Conservation (phyloP, 257 asterid genomes). For the Penstemon newberryi region DNA sequence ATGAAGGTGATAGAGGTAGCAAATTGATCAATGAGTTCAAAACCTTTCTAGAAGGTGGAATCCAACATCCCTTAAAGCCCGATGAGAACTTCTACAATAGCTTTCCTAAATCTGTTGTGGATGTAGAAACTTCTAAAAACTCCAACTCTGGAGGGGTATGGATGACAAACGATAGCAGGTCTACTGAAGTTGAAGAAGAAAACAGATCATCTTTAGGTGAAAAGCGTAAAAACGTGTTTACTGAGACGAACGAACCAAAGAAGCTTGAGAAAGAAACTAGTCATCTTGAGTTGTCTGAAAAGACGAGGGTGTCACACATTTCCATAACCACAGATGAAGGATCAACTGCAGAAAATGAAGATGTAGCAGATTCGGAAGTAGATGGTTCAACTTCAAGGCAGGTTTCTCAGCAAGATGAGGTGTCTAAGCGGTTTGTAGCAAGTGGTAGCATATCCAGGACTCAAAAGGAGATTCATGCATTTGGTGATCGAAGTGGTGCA, state of each 20-base stretch:
- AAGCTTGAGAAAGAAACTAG: slow-evolving; percentile 58
- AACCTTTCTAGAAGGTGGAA: slow-evolving; percentile 87
- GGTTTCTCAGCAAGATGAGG: slow-evolving; percentile 52
- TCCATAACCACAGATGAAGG: slow-evolving; percentile 91
- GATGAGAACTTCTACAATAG: slow-evolving; percentile 51
- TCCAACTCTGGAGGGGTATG: slow-evolving; percentile 60
- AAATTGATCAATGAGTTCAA: slow-evolving; percentile 87
- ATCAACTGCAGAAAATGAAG: slow-evolving; percentile 95
- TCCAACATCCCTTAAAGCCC: slow-evolving; percentile 50
- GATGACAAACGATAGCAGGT: slow-evolving; percentile 55
- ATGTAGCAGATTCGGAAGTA: slow-evolving; percentile 91
- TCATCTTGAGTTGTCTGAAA: slow-evolving; percentile 52
- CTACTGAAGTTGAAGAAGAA: slow-evolving; percentile 55
- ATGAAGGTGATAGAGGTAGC: slow-evolving; percentile 75
- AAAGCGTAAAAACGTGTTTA: slow-evolving; percentile 60
- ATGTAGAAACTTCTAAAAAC: slow-evolving; percentile 60
- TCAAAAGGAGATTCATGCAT: slow-evolving; percentile 53
- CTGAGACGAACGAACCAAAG: slow-evolving; percentile 58
- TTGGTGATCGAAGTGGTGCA: slow-evolving; percentile 52
- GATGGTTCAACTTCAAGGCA: slow-evolving; percentile 78
- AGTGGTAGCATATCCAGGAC: slow-evolving; percentile 43
- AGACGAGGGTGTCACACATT: slow-evolving; percentile 70
- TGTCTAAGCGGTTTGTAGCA: slow-evolving; percentile 40
- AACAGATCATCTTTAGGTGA: slow-evolving; percentile 56
- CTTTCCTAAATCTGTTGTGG: slow-evolving; percentile 45